These are phyloP conservation scores for Magnusiomyces magnusii DNA, from an alignment of 1,139 yeast genomes.

Conservation along the genomic window DNA sequence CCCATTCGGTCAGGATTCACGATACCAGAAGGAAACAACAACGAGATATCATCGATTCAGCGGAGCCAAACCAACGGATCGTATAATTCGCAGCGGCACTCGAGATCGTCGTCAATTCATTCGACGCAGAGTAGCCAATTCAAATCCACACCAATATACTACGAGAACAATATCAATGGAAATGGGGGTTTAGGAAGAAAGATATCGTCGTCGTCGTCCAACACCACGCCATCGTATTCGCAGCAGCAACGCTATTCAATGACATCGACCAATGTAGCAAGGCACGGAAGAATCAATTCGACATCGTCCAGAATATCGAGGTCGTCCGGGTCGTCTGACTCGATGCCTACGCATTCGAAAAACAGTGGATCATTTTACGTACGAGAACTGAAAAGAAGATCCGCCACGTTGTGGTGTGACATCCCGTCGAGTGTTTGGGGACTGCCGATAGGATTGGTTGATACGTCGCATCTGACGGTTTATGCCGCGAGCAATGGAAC, in stretches of 20 bases:
- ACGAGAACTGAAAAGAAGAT: conserved; percentile 42
- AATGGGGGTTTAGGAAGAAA: background rate
- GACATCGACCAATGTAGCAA: background rate
- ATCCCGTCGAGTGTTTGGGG: conserved; percentile 51
- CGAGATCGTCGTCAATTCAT: background rate
- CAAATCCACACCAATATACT: background rate
- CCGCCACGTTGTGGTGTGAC: conserved; percentile 47
- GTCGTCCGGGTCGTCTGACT: conserved; percentile 4
- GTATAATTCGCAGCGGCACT: background rate
- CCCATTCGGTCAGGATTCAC: background rate
- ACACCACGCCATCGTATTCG: background rate
- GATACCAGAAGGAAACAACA: background rate
- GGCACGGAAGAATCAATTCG: conserved; percentile 7
- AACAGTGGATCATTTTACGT: conserved; percentile 45
- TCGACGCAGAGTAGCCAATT: background rate
- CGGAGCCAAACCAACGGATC: background rate
- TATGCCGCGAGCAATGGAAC: background rate
- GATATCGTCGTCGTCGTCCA: conserved; percentile 2
- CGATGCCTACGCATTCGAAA: conserved; percentile 12
- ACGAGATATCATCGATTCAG: background rate
- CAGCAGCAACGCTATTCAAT: conserved; percentile 4
- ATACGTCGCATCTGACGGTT: conserved; percentile 27
- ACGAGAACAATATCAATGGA: no score
- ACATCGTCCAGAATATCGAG: conserved; percentile 12
- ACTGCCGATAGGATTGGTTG: conserved; percentile 57